Base-by-base conservation (phyloP, 2,329 filamentous ascomycete species). In the Aspergillus versicolor region DNA sequence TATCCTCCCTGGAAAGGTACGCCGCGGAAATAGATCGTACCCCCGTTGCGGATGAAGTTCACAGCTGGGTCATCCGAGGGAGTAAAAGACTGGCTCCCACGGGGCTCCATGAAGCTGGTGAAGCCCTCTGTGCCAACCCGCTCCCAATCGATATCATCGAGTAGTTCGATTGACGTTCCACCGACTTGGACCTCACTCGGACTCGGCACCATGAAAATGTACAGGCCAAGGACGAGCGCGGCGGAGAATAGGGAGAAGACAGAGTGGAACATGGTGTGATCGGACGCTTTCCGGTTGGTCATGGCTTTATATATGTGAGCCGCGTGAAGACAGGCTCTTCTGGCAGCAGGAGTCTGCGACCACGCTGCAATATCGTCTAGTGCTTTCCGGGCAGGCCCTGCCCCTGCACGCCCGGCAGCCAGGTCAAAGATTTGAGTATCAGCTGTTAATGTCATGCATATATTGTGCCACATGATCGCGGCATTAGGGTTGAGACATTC, bases 391-490 rank as follows among this genome's bases (percentile, higher is more conserved):
- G 79, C 81, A 13, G 78, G 75, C 3, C 61, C 70, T 0, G 81
- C 75, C 3, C 81, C 81, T 3, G 75, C 71, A 40, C 80, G 78
- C 5, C 81, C 81, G 11, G 81, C 81, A 5, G 80, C 81, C 15
- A 81, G 68, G 54, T 83, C 79, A 55, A 83, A 83, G 27, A 81
- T 77, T 47, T 80, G 79, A 8, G 81, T 75, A 54, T 83, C 81
- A 3, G 80, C 76, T 0, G 79, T 78, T 2, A 83, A 73, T 61
- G 76, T 77, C 74, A 82, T 81, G 61, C 79, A 81, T 52, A 81
- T 77, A 43, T 78, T 77, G 60, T 83, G 81, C 81, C 81, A 83
- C 38, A 82, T 74, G 3, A 82, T 72, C 1, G 78, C 66, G 4
- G 78, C 78, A 49, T 83, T 83, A 2, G 81, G 73, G 51, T 81